Evolutionary conservation across 495 filamentous ascomycete species (phyloP).

Genomic region (Talaromyces stipitatus): DNA sequence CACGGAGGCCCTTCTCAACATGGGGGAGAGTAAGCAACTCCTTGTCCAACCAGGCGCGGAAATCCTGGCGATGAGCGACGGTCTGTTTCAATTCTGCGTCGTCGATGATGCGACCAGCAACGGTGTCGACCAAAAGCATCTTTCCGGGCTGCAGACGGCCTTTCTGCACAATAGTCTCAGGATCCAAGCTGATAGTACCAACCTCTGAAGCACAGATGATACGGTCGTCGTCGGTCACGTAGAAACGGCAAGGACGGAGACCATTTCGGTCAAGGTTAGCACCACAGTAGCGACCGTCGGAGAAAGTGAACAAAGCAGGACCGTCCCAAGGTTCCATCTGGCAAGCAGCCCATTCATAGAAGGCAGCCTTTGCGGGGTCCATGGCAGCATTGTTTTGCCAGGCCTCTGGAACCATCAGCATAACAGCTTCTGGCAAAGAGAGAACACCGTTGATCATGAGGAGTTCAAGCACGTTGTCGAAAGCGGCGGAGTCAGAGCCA

Average conservation of each 20-base stretch:
- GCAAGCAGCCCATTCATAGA: conserved; percentile 99
- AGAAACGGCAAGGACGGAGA: conserved; percentile 94
- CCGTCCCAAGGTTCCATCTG: conserved; percentile 99
- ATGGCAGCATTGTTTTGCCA: conserved; percentile 94
- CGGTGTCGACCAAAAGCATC: conserved; percentile 95
- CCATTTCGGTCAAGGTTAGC: conserved; percentile 98
- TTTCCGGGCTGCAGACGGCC: conserved; percentile 91
- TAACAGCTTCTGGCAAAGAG: conserved; percentile 93
- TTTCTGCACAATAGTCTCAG: conserved; percentile 88
- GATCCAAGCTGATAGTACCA: conserved; percentile 86
- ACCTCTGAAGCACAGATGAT: conserved; percentile 99
- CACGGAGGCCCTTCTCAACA: conserved; percentile 53
- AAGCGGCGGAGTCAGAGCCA: conserved; percentile 95
- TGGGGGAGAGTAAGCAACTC: conserved; percentile 76
- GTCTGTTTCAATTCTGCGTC: conserved; percentile 89
- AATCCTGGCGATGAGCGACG: conserved; percentile 78
- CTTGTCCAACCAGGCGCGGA: conserved; percentile 80
- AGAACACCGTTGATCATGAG: conserved; percentile 95
- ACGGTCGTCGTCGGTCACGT: conserved; percentile 94
- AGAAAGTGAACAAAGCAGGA: conserved; percentile 95
- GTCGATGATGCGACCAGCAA: conserved; percentile 92
- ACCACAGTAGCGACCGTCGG: conserved; percentile 95
- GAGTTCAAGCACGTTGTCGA: conserved; percentile 95
- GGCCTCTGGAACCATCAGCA: conserved; percentile 98
- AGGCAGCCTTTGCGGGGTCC: conserved; percentile 94